These are phyloP conservation scores for Ogataea philodendri DNA, from an alignment of 805 yeast species.

Conservation along the genomic window DNA sequence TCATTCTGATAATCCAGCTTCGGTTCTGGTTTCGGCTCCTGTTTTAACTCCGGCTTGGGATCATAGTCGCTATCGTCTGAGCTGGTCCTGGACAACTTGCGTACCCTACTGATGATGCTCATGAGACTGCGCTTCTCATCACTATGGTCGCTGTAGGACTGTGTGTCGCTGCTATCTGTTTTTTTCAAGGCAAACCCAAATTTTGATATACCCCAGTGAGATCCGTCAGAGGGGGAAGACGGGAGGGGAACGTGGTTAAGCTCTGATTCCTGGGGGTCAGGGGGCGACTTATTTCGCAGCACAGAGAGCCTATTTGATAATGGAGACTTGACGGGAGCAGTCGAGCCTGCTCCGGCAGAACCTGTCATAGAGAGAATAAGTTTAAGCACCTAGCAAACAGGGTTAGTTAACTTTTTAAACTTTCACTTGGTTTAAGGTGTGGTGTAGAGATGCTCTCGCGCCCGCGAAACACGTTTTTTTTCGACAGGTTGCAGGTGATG, in stretches of 20 bases:
- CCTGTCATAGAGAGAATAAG: slow-evolving; percentile 1
- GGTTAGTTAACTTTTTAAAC: too few relatives aligned
- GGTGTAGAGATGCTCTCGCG: slow-evolving; percentile 6
- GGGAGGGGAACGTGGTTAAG: slow-evolving; percentile 2
- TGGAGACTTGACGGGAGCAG: slow-evolving; percentile 8
- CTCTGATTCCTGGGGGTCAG: slow-evolving; percentile 4
- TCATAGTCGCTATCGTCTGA: slow-evolving; percentile 17
- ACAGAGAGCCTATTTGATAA: slow-evolving; percentile 10
- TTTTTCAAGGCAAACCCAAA: slow-evolving; percentile 6
- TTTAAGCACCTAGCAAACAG: too few relatives aligned
- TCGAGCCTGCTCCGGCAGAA: too few relatives aligned
- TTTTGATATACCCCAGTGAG: slow-evolving; percentile 3
- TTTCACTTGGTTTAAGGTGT: neutral
- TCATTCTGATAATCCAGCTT: slow-evolving; percentile 10
- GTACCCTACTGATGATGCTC: slow-evolving; percentile 13
- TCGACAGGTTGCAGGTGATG: too few relatives aligned
- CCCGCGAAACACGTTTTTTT: too few relatives aligned
- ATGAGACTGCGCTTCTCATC: slow-evolving; percentile 11
- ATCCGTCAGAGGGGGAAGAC: slow-evolving; percentile 1
- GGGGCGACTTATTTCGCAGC: slow-evolving; percentile 10
- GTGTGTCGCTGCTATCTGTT: slow-evolving; percentile 13
- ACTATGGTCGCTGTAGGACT: slow-evolving; percentile 14
- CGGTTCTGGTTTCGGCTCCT: slow-evolving; percentile 2
- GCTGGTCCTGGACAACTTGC: slow-evolving; percentile 17
- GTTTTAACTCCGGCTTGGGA: slow-evolving; percentile 7